Percentiles rank a stretch among this genome's conserved stretches.
phyloP scores from a whole-genome alignment of 2,329 filamentous ascomycete species.

The Hawksworthiomyces lignivorus region DNA sequence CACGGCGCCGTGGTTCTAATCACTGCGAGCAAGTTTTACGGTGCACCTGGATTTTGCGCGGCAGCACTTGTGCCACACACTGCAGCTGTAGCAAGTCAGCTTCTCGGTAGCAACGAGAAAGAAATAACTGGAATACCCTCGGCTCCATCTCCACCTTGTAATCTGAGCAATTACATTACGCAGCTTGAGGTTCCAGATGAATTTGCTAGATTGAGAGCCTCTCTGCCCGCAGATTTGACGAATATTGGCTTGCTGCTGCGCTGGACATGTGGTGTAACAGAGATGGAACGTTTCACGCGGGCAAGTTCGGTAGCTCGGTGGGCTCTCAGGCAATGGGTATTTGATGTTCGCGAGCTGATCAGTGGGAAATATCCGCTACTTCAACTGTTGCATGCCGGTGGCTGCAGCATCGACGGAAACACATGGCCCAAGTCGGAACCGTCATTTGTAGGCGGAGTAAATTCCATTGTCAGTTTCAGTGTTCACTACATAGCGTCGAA shows the following conservation, averaged over 20 bases:
- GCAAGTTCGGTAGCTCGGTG: not conserved
- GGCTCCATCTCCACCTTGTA: too few species aligned
- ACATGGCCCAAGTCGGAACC: not conserved
- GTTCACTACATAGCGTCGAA: too few species aligned
- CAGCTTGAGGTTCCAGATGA: slow-evolving; percentile 5
- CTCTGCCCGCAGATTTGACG: not conserved
- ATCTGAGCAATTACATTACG: slow-evolving; percentile 5
- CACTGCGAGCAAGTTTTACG: slow-evolving; percentile 9
- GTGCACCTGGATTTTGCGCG: slow-evolving; percentile 9
- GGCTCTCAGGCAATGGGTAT: slow-evolving; percentile 4
- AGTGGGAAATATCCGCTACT: not conserved
- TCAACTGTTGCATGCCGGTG: slow-evolving; percentile 2
- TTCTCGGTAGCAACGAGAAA: not conserved
- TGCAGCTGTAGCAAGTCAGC: not conserved
- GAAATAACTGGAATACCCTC: not conserved
- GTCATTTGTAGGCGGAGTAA: slow-evolving; percentile 7
- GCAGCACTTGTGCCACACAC: slow-evolving; percentile 5
- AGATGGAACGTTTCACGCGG: slow-evolving; percentile 9
- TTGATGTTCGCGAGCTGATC: not conserved
- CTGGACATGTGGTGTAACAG: slow-evolving; percentile 9
- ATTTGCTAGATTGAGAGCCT: not conserved
- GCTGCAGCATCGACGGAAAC: not conserved
- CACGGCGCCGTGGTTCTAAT: slow-evolving; percentile 5
- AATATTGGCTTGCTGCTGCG: slow-evolving; percentile 8
- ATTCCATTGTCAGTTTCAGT: slow-evolving; percentile 9